Evolutionary conservation across 257 asterid species (phyloP), one percentile per base, ranked within the genome.

Genomic region (Striga asiatica): DNA sequence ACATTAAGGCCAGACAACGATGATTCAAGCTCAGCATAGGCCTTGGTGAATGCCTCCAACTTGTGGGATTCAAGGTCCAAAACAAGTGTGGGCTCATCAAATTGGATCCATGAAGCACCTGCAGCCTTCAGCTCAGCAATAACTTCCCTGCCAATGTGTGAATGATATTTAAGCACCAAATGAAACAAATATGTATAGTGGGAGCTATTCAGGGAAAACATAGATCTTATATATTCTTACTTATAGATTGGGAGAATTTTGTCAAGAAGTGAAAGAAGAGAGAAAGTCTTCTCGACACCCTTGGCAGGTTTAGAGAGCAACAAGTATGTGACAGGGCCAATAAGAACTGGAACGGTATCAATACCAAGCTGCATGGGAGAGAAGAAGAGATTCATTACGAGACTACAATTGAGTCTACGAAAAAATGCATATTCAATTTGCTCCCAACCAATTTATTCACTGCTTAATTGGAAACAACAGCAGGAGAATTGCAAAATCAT

Each of bases 31-130:
- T 76, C 83, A 58, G 81, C 42, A 50, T 82, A 85, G 7, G 88
- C 85, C 71, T 68, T 66, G 35, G 82, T 72, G 63, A 76, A 85
- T 68, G 82, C 85, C 41, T 67, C 73, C 76, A 85, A 57, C 51
- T 74, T 72, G 64, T 76, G 74, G 65, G 83, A 64, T 41, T 74
- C 82, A 51, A 82, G 95, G 68, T 85, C 88, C 82, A 70, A 43
- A 58, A 85, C 93, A 60, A 85, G 82, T 34, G 79, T 72, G 48
- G 95, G 93, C 70, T 85, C 95, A 59, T 85, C 95, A 34, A 85
- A 81, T 67, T 85, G 95, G 74, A 85, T 78, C 87, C 82, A 74
- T 50, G 80, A 70, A 56, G 93, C 93, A 61, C 95, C 93, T 64
- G 95, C 95, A 50, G 79, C 93, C 78, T 78, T 78, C 69, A 85